Conservation (phyloP, 139 green algal genomes). For the Coelastrella sp. region DNA sequence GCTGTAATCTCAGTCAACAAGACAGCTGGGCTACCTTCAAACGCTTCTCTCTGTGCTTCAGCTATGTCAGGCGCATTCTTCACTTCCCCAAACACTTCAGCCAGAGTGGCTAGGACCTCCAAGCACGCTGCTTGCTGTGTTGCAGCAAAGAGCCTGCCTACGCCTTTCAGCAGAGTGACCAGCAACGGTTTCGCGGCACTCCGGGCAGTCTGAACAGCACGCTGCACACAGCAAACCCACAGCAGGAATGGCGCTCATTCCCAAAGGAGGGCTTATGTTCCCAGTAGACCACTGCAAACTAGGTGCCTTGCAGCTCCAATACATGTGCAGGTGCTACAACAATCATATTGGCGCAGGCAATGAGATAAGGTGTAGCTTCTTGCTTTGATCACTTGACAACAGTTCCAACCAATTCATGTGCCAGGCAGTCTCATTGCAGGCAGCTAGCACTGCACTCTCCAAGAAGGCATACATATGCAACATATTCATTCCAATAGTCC, state of each 20-base stretch:
- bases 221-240: slow-evolving; percentile 34
- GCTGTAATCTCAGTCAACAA: not conserved
- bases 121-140: slow-evolving; percentile 54
- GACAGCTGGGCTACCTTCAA: slow-evolving; percentile 26
- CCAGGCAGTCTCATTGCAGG: too few relatives aligned
- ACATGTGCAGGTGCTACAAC: too few relatives aligned
- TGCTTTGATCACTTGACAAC: too few relatives aligned
- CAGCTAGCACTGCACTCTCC: too few relatives aligned
- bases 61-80: slow-evolving; percentile 46
- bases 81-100: slow-evolving; percentile 70
- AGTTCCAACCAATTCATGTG: too few relatives aligned
- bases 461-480: not conserved
- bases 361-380: too few relatives aligned
- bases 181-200: slow-evolving; percentile 59
- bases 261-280: too few relatives aligned
- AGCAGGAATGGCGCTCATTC: not conserved
- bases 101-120: slow-evolving; percentile 56
- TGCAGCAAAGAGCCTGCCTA: slow-evolving; percentile 51
- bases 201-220: slow-evolving; percentile 47
- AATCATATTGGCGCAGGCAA: too few relatives aligned
- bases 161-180: slow-evolving; percentile 52
- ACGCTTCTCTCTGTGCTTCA: slow-evolving; percentile 46
- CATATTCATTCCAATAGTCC: not conserved
- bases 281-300: not conserved
- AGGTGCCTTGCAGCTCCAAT: too few relatives aligned